Base-by-base conservation (phyloP, 371 early-diverging fungal species). In the Mortierella sp. region DNA sequence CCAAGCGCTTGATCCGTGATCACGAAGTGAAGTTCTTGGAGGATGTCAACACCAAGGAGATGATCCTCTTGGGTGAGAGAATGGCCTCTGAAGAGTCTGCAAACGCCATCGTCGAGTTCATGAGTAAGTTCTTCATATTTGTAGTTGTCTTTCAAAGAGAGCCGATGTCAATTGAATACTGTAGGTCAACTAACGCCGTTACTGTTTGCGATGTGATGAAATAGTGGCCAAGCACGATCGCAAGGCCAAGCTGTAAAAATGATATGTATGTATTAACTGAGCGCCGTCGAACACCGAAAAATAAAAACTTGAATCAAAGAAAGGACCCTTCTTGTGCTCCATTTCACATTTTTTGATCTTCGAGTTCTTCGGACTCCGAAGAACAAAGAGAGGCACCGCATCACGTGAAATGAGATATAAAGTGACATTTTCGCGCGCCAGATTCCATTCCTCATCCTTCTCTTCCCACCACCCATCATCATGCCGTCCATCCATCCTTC, bases 1-100 rank as follows among this genome's bases (percentile, higher is more conserved):
- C 94, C 44, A 94, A 94, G 79, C 87, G 88, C 0, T 84, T 93
- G 38, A 83, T 93, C 35, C 90, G 90, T 27, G 90, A 87, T 46
- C 76, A 79, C 24, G 93, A 93, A 55, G 87, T 88, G 41, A 81
- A 90, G 43, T 70, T 85, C 32, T 63, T 94, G 65, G 84, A 90
- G 24, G 60, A 87, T 29, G 88, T 90, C 44, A 93, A 91, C 55
- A 87, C 77, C 1, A 71, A 79, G 11, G 93, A 94, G 76, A 91
- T 93, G 90, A 83, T 79, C 6, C 46, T 82, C 14, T 63, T 90
- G 63, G 78, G 89, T 11, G 76, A 68, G 48, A 83, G 90, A 71
- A 86, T 86, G 87, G 43, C 77, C 16, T 86, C 87, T 16, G 87
- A 86, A 1, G 87, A 86, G 70, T 86, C 87, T 51, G 80, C 80